These are phyloP conservation scores for Solanum tarapatanum DNA, from an alignment of 257 asterid species.

Conservation along the genomic window DNA sequence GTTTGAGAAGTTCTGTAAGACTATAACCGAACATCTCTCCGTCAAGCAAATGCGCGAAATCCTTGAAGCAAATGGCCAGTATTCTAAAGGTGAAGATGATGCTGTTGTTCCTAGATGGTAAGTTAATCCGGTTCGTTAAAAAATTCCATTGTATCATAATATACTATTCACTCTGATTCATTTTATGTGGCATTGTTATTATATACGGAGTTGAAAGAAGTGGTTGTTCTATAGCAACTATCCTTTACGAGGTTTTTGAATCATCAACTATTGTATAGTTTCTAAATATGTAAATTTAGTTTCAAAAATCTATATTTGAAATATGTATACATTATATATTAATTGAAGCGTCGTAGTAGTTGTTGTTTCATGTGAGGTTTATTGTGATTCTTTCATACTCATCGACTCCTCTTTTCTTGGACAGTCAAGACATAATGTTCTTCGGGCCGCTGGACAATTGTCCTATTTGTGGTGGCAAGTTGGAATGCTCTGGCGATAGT, in stretches of 20 bases:
- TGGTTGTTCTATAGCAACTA: background rate
- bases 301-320: background rate
- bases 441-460: slow-evolving; percentile 55
- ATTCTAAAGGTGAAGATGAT: slow-evolving; percentile 37
- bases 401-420: background rate
- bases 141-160: background rate
- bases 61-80: slow-evolving; percentile 65
- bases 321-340: background rate
- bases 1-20: slow-evolving; percentile 55
- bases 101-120: slow-evolving; percentile 85
- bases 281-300: background rate
- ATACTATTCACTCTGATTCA: background rate
- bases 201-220: background rate
- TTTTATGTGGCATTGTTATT: background rate
- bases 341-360: background rate
- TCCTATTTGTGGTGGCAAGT: slow-evolving; percentile 35
- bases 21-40: slow-evolving; percentile 47
- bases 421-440: slow-evolving; percentile 76
- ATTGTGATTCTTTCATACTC: background rate
- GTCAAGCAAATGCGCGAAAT: slow-evolving; percentile 64
- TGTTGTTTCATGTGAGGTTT: background rate
- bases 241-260: background rate
- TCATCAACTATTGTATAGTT: background rate
- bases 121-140: background rate
- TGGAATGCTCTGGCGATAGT: slow-evolving; percentile 14